Conservation (phyloP, 495 filamentous ascomycete species). For the Penicillium coprophilum region DNA sequence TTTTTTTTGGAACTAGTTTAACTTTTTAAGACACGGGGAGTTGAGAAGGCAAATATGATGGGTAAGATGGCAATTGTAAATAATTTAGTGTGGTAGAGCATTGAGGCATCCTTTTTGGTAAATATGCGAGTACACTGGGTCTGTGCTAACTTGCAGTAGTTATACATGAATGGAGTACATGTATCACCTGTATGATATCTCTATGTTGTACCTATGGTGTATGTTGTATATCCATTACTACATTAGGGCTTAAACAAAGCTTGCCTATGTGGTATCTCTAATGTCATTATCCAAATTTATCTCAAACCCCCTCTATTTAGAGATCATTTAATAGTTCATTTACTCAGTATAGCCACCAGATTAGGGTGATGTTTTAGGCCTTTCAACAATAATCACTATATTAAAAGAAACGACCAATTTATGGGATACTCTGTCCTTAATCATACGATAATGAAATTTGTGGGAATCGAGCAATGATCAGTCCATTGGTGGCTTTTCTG, state of each 20-base stretch:
- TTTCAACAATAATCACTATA: neutral
- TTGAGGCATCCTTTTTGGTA: neutral
- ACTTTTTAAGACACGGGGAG: constrained; percentile 1
- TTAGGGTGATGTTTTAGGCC: neutral
- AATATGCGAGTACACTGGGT: constrained; percentile 3
- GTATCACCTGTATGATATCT: constrained; percentile 1
- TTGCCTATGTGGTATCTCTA: neutral
- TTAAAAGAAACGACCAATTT: no score
- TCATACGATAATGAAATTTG: neutral
- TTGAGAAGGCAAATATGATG: neutral
- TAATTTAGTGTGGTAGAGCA: no score
- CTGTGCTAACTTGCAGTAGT: constrained; percentile 3
- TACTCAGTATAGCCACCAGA: neutral
- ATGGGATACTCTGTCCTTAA: neutral
- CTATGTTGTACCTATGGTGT: no score
- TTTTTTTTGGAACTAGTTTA: constrained; percentile 1
- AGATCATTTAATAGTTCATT: neutral
- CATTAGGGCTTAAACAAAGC: neutral
- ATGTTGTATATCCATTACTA: no score
- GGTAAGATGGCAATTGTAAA: neutral
- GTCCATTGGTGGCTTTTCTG: neutral
- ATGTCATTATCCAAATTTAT: neutral
- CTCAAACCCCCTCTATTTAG: neutral
- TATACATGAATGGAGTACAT: neutral
- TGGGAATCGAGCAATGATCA: neutral